Percentiles rank a stretch among this genome's conserved stretches.
These are phyloP conservation scores for Ophiocordyceps robertsii DNA, from an alignment of 2,329 filamentous ascomycete species.

Conservation along the genomic window DNA sequence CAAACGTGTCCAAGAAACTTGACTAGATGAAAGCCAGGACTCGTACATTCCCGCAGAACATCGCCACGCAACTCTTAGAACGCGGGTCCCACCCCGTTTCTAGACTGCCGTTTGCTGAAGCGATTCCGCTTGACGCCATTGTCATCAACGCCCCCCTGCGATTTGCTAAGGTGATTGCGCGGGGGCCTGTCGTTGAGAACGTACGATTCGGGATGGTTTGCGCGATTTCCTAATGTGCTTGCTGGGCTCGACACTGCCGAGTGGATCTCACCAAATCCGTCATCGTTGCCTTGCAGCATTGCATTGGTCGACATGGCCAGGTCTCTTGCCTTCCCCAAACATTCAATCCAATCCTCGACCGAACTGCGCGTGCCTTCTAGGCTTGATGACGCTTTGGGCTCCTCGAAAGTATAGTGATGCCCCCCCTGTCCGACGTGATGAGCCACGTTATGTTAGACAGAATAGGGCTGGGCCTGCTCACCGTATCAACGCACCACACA, in stretches of 20 bases:
- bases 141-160: conserved; percentile 41
- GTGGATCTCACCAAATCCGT: conserved; percentile 53
- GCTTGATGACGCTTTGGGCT: conserved; percentile 55
- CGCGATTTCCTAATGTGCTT: conserved; percentile 53
- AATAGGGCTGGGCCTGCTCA: conserved; percentile 35
- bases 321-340: conserved; percentile 74
- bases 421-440: conserved; percentile 51
- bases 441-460: background rate
- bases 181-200: conserved; percentile 36
- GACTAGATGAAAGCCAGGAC: too few species aligned
- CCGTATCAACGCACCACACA: conserved; percentile 85
- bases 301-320: conserved; percentile 64
- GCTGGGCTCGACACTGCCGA: conserved; percentile 64
- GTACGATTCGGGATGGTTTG: conserved; percentile 38
- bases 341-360: conserved; percentile 86
- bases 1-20: background rate
- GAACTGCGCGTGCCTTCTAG: conserved; percentile 52
- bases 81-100: conserved; percentile 81
- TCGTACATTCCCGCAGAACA: too few species aligned
- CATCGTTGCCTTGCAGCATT: conserved; percentile 52
- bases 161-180: conserved; percentile 46
- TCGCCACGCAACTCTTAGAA: conserved; percentile 39
- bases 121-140: conserved; percentile 42
- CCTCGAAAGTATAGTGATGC: conserved; percentile 86
- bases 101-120: conserved; percentile 88